Evolutionary conservation across 1,139 yeast species (phyloP).

Genomic region (Geotrichum cucujoidarum): DNA sequence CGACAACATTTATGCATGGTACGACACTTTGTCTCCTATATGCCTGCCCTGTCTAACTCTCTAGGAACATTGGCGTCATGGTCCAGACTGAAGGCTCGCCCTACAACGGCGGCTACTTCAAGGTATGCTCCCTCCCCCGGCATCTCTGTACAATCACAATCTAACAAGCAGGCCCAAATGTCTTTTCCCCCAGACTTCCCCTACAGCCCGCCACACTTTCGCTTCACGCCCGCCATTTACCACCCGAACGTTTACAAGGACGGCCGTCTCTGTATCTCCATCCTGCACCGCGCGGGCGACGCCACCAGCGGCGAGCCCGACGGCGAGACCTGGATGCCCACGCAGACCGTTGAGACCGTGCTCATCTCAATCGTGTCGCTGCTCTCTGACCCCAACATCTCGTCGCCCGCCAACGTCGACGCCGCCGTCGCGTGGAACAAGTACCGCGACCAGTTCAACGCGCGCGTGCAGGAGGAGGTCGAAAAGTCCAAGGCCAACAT

Average conservation of each 20-base stretch:
- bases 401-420: constrained; percentile 94
- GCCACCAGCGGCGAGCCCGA: constrained; percentile 88
- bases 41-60: constrained; percentile 6
- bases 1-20: constrained; percentile 81
- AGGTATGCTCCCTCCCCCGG: constrained; percentile 29
- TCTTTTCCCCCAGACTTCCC: constrained; percentile 89
- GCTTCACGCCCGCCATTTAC: constrained; percentile 91
- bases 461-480: constrained; percentile 76
- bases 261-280: constrained; percentile 88
- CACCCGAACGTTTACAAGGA: constrained; percentile 94
- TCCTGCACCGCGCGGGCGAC: constrained; percentile 85
- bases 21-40: too few relatives aligned
- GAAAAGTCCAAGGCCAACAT: constrained; percentile 77
- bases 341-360: constrained; percentile 89
- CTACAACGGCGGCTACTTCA: constrained; percentile 94
- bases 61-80: constrained; percentile 82
- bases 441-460: constrained; percentile 72
- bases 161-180: constrained; percentile 65
- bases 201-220: constrained; percentile 82
- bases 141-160: too few relatives aligned
- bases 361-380: constrained; percentile 83
- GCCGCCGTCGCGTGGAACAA: constrained; percentile 91
- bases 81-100: constrained; percentile 83
- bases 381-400: constrained; percentile 87
- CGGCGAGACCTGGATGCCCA: constrained; percentile 86